Percentiles rank a stretch among this genome's conserved stretches.
Evolutionary conservation across 1,139 yeast genomes (phyloP).

Genomic region (Eremothecium coryli): DNA sequence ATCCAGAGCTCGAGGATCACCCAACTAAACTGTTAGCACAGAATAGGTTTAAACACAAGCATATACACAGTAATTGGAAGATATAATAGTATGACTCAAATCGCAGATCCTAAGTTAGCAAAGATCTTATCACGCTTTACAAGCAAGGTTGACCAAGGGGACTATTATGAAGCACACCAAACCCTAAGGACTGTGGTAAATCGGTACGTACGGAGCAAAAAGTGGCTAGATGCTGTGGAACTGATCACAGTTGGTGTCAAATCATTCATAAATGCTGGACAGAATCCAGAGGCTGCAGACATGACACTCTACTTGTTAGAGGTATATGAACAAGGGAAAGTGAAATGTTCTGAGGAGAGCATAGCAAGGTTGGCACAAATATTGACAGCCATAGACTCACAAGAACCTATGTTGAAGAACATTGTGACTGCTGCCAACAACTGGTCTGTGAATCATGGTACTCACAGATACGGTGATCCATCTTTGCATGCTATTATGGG

Average conservation of each 20-base stretch:
- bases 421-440: slow-evolving; percentile 53
- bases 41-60: too few relatives aligned
- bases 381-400: slow-evolving; percentile 30
- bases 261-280: slow-evolving; percentile 56
- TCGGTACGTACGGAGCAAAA: slow-evolving; percentile 62
- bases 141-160: slow-evolving; percentile 60
- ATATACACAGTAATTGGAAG: too few relatives aligned
- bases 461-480: slow-evolving; percentile 58
- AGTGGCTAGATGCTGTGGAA: slow-evolving; percentile 63
- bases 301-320: slow-evolving; percentile 65
- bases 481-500: slow-evolving; percentile 72
- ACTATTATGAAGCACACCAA: slow-evolving; percentile 92
- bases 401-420: slow-evolving; percentile 60
- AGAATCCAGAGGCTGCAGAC: slow-evolving; percentile 76
- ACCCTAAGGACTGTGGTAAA: slow-evolving; percentile 82
- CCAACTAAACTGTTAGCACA: too few relatives aligned
- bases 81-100: not conserved
- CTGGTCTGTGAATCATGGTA: slow-evolving; percentile 51
- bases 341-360: slow-evolving; percentile 37
- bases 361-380: slow-evolving; percentile 32
- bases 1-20: too few relatives aligned
- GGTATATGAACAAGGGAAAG: slow-evolving; percentile 46
- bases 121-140: slow-evolving; percentile 59
- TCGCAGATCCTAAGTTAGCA: slow-evolving; percentile 35
- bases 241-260: slow-evolving; percentile 62